Base-by-base conservation (phyloP, 495 filamentous ascomycete genomes). In the Hypoxylon fuscum region DNA sequence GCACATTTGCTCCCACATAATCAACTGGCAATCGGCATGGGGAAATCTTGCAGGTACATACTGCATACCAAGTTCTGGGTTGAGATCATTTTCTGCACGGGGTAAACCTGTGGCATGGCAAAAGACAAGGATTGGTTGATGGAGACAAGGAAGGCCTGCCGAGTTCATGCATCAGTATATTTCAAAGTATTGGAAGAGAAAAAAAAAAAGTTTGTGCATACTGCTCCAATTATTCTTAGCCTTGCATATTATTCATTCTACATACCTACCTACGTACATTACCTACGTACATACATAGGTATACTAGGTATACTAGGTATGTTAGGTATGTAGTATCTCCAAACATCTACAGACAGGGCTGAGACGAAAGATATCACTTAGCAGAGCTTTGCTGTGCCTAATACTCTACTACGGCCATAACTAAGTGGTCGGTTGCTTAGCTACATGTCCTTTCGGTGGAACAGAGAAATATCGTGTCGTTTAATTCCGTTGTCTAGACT, bases 1-100 rank as follows among this genome's bases (percentile, higher is more conserved):
- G 55, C 45, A 46, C 25, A 53, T 49, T 4, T 42, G n/a, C 43
- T 53, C 47, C 21, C 32, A 58, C 52, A 62, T 57, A 57, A 61
- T 52, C 55, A 56, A 60, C 56, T 41, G 34, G 49, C 29, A 59
- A 65, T 61, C 45, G 20, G 46, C 62, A 66, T 66, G 57, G 63
- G 63, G 52, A 66, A 54, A 66, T 66, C 63, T 66, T 61, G 63
- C 63, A 66, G 63, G 57, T 66, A 47, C 62, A 51, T 66, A 46
- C 43, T n/a, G 10, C 9, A 27, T 17, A 56, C 51, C 62, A 45
- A 57, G 38, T 53, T 48, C 52, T 66, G 58, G 57, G 53, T 66
- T 66, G 58, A 56, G 63, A 66, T 66, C 57, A 66, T 38, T 57
- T n/a, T 54, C 63, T 66, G 63, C 63, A 62, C 59, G 59, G 59